Conservation (phyloP, 2,329 filamentous ascomycete species). For the Fusarium cyanostomum region DNA sequence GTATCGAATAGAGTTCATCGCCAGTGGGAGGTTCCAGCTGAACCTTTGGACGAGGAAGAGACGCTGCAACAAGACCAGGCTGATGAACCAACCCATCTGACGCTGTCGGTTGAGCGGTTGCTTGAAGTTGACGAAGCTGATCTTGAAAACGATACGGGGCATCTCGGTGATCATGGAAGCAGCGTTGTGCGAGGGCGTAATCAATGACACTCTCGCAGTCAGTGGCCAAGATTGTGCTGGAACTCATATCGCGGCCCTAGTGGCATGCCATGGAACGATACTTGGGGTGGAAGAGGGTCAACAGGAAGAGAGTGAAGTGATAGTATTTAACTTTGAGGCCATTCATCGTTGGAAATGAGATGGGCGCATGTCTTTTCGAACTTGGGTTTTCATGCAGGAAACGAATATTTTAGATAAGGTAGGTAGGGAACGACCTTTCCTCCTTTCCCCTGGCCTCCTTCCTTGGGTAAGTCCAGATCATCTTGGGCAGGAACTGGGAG, state of each 20-base stretch:
- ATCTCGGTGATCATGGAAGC: conserved; percentile 40
- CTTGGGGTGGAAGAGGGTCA: neutral
- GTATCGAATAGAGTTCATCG: neutral
- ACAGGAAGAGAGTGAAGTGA: neutral
- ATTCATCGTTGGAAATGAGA: neutral
- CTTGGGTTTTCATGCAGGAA: neutral
- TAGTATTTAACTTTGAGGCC: neutral
- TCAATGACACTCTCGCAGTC: conserved; percentile 29
- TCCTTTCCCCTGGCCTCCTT: neutral
- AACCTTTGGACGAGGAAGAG: conserved; percentile 30
- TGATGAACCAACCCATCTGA: conserved; percentile 37
- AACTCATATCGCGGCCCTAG: conserved; percentile 7
- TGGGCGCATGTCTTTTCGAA: neutral
- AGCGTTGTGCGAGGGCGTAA: conserved; percentile 42
- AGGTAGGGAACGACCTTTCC: neutral
- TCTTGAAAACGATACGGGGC: conserved; percentile 44
- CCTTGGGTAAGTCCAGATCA: neutral
- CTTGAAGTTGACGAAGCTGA: conserved; percentile 32
- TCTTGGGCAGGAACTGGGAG: neutral
- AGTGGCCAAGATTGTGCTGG: neutral
- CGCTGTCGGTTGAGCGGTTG: conserved; percentile 8
- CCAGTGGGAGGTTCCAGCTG: conserved; percentile 7
- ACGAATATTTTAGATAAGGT: neutral
- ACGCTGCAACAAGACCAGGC: conserved; percentile 18
- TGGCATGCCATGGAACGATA: neutral